Evolutionary conservation across 2,329 filamentous ascomycete species (phyloP).

Genomic region (Teratosphaeria nubilosa): DNA sequence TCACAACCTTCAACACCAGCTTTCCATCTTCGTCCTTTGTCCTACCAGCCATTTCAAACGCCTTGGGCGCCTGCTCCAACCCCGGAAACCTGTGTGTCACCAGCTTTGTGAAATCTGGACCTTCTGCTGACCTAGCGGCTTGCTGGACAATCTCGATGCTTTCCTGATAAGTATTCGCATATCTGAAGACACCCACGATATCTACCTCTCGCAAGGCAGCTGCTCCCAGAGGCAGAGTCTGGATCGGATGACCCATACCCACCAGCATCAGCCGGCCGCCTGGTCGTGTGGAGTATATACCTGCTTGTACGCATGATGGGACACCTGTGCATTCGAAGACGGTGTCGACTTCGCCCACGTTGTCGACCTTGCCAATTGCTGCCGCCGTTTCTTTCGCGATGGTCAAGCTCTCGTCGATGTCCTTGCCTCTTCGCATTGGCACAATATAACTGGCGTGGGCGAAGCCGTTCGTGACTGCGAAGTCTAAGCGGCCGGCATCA

Average conservation of each 20-base stretch:
- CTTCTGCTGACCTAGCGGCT: constrained; percentile 34
- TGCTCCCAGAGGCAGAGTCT: constrained; percentile 62
- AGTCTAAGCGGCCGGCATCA: constrained; percentile 45
- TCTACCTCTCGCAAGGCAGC: constrained; percentile 67
- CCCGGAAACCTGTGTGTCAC: constrained; percentile 65
- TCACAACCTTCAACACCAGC: constrained; percentile 61
- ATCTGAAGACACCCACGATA: constrained; percentile 68
- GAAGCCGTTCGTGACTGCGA: constrained; percentile 43
- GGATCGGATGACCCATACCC: constrained; percentile 68
- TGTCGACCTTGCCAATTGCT: constrained; percentile 29
- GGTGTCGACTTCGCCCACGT: constrained; percentile 50
- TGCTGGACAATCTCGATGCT: constrained; percentile 50
- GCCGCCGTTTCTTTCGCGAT: constrained; percentile 42
- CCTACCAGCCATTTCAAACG: constrained; percentile 60
- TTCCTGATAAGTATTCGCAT: constrained; percentile 64
- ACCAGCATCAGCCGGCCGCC: constrained; percentile 68
- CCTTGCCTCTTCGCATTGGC: constrained; percentile 36
- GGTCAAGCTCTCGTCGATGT: constrained; percentile 44
- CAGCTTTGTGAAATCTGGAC: constrained; percentile 58
- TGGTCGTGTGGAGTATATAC: constrained; percentile 60
- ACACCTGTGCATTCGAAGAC: constrained; percentile 72
- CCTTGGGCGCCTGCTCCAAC: constrained; percentile 49
- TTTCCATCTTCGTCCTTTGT: constrained; percentile 58
- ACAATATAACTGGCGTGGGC: constrained; percentile 37
- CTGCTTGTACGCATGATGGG: constrained; percentile 62